These are phyloP conservation scores for Termitomyces sp. DNA, from an alignment of 1,284 basidiomycete genomes.

Conservation along the genomic window DNA sequence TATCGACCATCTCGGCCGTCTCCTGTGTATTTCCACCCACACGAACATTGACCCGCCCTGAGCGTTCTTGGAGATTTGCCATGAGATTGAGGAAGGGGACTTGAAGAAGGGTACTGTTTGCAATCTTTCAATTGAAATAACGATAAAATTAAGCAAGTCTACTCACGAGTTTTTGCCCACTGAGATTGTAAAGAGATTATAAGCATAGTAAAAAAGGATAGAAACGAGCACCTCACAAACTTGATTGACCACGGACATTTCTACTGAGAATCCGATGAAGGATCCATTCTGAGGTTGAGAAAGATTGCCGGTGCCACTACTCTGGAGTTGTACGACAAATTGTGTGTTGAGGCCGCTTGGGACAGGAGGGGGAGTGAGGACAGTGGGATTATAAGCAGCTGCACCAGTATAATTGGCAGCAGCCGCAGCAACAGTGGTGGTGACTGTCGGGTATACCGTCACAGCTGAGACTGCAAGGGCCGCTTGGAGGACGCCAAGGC, in stretches of 20 bases:
- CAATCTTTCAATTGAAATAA: background rate
- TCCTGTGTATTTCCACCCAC: slow-evolving; percentile 80
- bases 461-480: slow-evolving; percentile 6
- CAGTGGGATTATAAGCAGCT: slow-evolving; percentile 39
- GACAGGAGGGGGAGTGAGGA: slow-evolving; percentile 34
- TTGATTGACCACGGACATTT: slow-evolving; percentile 65
- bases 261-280: slow-evolving; percentile 69
- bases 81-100: slow-evolving; percentile 75
- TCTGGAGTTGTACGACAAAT: slow-evolving; percentile 38
- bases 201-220: background rate
- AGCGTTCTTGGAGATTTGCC: slow-evolving; percentile 56
- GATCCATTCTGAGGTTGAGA: slow-evolving; percentile 54
- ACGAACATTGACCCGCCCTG: slow-evolving; percentile 55
- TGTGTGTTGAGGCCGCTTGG: slow-evolving; percentile 31
- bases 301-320: slow-evolving; percentile 33
- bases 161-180: slow-evolving; percentile 51
- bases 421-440: slow-evolving; percentile 25
- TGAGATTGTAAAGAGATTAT: slow-evolving; percentile 17
- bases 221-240: slow-evolving; percentile 38
- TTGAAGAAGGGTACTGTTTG: slow-evolving; percentile 40
- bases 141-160: slow-evolving; percentile 25
- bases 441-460: slow-evolving; percentile 15
- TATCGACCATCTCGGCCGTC: slow-evolving; percentile 43
- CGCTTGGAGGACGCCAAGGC: slow-evolving; percentile 10
- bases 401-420: slow-evolving; percentile 31